Percentiles rank a stretch among this genome's conserved stretches.
phyloP scores from a whole-genome alignment of 2,329 filamentous ascomycete species.

The Aspergillus brunneoviolaceus region DNA sequence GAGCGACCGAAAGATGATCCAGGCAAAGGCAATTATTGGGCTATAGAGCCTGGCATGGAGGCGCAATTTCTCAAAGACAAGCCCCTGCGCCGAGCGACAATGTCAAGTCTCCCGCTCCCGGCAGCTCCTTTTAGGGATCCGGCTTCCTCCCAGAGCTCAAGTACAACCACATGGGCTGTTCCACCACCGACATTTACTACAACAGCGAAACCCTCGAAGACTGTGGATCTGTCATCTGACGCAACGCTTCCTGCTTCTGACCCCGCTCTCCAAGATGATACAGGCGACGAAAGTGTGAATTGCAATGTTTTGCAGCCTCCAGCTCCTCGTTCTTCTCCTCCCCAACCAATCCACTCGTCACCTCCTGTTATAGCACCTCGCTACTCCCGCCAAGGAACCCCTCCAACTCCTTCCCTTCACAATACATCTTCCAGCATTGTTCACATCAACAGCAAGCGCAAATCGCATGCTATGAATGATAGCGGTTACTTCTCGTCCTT shows the following conservation, averaged over 20 bases:
- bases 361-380: conserved; percentile 69
- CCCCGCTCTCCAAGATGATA: conserved; percentile 57
- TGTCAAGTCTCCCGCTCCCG: conserved; percentile 46
- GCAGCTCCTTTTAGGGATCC: conserved; percentile 31
- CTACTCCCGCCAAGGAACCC: conserved; percentile 64
- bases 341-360: conserved; percentile 76
- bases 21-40: conserved; percentile 97
- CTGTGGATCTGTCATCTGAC: conserved; percentile 68
- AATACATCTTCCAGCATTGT: conserved; percentile 63
- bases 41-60: conserved; percentile 86
- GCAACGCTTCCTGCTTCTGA: conserved; percentile 75
- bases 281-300: conserved; percentile 45
- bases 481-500: conserved; percentile 97
- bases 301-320: conserved; percentile 25
- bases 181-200: conserved; percentile 28
- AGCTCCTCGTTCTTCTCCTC: conserved; percentile 47
- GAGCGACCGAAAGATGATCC: conserved; percentile 95
- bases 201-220: conserved; percentile 25
- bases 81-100: conserved; percentile 50
- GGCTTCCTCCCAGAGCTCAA: conserved; percentile 31
- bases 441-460: conserved; percentile 69
- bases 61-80: conserved; percentile 87
- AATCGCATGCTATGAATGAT: conserved; percentile 78
- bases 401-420: conserved; percentile 67
- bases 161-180: conserved; percentile 37